Evolutionary conservation across 805 yeast species (phyloP), one percentile per base, ranked within the genome.

Genomic region (Candida ovalis): DNA sequence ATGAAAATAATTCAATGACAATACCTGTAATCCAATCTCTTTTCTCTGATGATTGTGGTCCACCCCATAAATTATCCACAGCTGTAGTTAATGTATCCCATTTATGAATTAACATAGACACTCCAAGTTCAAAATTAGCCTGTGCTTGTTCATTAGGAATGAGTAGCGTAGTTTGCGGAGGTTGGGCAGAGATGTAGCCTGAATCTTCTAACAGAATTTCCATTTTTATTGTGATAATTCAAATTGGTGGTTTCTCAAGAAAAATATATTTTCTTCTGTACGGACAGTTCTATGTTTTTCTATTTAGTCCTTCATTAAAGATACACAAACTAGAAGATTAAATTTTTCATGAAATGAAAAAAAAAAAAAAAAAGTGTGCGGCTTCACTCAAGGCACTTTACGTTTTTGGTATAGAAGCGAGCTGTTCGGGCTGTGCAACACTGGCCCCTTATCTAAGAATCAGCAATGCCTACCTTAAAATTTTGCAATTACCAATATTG

Each of bases 11-110:
- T 32, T 89, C 97, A 25, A 90, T 78, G 2, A 92, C 80, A 13
- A 88, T 71, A 4, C 88, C 95, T 4, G 88, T 80, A 54, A 92
- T 77, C 99, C 99, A 94, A 64, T 94, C 99, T 61, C 99, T 77
- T 66, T 94, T 94, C 35, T 88, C 97, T 0, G 77, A 80, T 13
- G 96, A 84, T 32, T 88, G 86, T 13, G 96, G 82, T 1, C 99
- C 99, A 50, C 99, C 99, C 98, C 99, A 94, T 27, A 76, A 73
- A 64, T 88, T 89, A 5, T 81, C 95, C 9, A 94, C 98, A 0
- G 99, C 99, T 1, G 87, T 85, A 42, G 79, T 76, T 44, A 94
- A 71, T 22, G 86, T 90, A 50, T 90, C 94, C 99, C 99, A 94
- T 49, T 78, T 76, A 65, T 91, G 81, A n/a, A 94, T 69, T 32